A percentile compares a stretch with the other conserved stretches of the same genome.
phyloP scores from a whole-genome alignment of 208 protist genomes.

The Leishmania major region DNA sequence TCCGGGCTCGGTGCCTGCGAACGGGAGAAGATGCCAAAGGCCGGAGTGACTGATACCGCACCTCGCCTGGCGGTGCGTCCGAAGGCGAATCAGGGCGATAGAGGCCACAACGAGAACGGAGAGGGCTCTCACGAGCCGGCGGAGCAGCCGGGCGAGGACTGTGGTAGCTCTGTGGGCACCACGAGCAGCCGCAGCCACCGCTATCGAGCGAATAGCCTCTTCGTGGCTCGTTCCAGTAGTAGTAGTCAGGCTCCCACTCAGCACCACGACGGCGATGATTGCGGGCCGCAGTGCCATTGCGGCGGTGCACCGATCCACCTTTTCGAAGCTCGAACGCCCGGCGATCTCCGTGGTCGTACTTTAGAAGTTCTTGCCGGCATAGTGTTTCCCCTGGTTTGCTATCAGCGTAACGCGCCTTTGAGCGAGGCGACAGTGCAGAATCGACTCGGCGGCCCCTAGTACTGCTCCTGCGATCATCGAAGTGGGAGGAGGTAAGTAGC shows the following conservation, averaged over 20 bases:
- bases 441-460: background rate
- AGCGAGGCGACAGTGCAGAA: background rate
- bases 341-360: background rate
- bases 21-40: background rate
- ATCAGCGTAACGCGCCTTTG: background rate
- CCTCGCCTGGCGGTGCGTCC: background rate
- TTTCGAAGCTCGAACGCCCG: background rate
- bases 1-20: background rate
- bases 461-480: background rate
- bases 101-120: background rate
- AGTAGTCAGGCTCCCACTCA: constrained; percentile 10
- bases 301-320: background rate
- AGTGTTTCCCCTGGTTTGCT: background rate
- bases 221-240: constrained; percentile 10
- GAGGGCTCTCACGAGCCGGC: background rate
- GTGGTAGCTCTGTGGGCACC: constrained; percentile 5
- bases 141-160: constrained; percentile 1
- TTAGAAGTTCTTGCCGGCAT: background rate
- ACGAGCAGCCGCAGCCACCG: background rate
- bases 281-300: background rate
- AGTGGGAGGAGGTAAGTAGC: background rate
- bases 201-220: background rate
- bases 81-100: background rate
- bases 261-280: background rate
- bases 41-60: background rate